Evolutionary conservation across 2,329 filamentous ascomycete species (phyloP).

Genomic region (Dothideomycetes sp.): DNA sequence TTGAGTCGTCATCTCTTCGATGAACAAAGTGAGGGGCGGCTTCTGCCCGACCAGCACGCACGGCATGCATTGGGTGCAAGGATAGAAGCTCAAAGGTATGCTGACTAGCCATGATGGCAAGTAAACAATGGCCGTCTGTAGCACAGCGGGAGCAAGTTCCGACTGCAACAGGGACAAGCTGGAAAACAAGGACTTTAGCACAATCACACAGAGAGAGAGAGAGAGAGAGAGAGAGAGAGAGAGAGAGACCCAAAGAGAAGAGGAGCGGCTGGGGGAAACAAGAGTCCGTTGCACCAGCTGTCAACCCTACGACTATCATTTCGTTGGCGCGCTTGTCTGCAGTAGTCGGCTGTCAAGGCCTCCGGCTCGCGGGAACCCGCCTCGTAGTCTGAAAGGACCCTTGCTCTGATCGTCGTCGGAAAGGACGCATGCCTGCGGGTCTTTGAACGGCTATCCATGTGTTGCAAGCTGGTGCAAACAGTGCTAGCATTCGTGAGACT

Average conservation of each 20-base stretch:
- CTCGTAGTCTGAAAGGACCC: slow-evolving; percentile 12
- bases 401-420: slow-evolving; percentile 12
- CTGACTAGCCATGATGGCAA: slow-evolving; percentile 8
- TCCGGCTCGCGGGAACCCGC: slow-evolving; percentile 12
- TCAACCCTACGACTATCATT: slow-evolving; percentile 8
- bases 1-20: slow-evolving; percentile 6
- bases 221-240: too few relatives aligned
- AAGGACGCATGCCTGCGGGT: slow-evolving; percentile 13
- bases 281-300: slow-evolving; percentile 13
- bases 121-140: slow-evolving; percentile 5
- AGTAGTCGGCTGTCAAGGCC: slow-evolving; percentile 13
- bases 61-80: slow-evolving; percentile 12
- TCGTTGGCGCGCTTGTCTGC: slow-evolving; percentile 13
- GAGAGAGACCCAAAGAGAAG: too few relatives aligned
- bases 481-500: slow-evolving; percentile 13
- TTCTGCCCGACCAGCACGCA: slow-evolving; percentile 9
- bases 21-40: slow-evolving; percentile 10
- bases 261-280: too few relatives aligned
- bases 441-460: slow-evolving; percentile 13
- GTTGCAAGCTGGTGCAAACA: slow-evolving; percentile 14
- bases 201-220: too few relatives aligned
- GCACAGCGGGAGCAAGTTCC: slow-evolving; percentile 11
- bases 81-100: slow-evolving; percentile 9
- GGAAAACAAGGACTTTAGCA: slow-evolving; percentile 2
- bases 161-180: slow-evolving; percentile 12